Conservation (phyloP, 345 rosid species). For the Bruguiera sexangula region DNA sequence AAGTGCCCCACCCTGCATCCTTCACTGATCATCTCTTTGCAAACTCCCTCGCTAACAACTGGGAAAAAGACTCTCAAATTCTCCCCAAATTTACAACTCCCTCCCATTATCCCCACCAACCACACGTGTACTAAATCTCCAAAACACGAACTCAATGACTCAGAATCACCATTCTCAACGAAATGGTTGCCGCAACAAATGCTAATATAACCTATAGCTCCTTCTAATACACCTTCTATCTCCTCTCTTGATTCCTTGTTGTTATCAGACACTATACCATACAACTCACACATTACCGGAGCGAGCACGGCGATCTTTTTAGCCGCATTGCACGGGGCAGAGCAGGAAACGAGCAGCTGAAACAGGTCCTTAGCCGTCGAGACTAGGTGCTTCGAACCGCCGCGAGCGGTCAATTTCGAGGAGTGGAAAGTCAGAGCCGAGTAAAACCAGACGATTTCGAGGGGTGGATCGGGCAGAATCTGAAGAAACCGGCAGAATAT, state of each 20-base stretch:
- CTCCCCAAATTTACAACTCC: constrained; percentile 26
- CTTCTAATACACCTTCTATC: constrained; percentile 51
- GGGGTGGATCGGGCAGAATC: constrained; percentile 49
- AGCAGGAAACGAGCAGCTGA: constrained; percentile 54
- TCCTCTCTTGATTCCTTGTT: constrained; percentile 29
- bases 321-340: constrained; percentile 36
- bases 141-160: constrained; percentile 42
- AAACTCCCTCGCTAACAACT: constrained; percentile 35
- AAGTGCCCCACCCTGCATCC: constrained; percentile 46
- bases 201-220: constrained; percentile 46
- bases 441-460: constrained; percentile 72
- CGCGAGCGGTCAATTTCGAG: constrained; percentile 20
- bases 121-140: constrained; percentile 50
- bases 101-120: constrained; percentile 47
- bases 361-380: constrained; percentile 41
- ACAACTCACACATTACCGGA: constrained; percentile 58
- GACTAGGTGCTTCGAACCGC: constrained; percentile 24
- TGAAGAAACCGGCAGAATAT: constrained; percentile 62
- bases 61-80: constrained; percentile 56
- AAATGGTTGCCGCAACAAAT: constrained; percentile 24
- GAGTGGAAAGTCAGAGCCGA: constrained; percentile 52
- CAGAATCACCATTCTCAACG: constrained; percentile 29
- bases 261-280: constrained; percentile 17
- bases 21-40: constrained; percentile 27
- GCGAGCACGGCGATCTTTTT: constrained; percentile 53